Evolutionary conservation across 768 basidiomycete genomes (phyloP), one percentile per base, ranked within the genome.

Genomic region (Floccularia luteovirens): DNA sequence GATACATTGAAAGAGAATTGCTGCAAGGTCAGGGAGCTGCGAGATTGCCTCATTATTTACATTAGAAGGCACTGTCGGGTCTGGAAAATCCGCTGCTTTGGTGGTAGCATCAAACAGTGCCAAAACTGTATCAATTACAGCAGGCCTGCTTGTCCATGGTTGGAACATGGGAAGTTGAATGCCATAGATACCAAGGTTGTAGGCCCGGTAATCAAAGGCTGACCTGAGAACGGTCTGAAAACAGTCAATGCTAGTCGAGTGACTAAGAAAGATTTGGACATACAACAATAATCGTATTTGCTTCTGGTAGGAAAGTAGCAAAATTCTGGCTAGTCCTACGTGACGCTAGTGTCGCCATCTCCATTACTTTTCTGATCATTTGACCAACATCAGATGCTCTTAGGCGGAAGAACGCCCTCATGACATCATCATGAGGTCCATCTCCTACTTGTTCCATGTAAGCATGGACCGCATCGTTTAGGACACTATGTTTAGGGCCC

Each of bases 351-450:
- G 63, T 62, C 12, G 75, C 66, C 24, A 75, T 60, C 24, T 72
- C 69, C 30, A 63, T 54, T 6, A 87, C 72, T 43, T 78, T 75
- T 22, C 77, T 75, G 17, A 92, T 60, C 0, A 94, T 54, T 13
- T 60, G 61, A 2, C 82, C 90, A 2, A 96, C 63, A 36, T 90
- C 75, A 4, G 58, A 62, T 2, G 82, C 69, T 49, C 76, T 71
- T 20, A 72, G 65, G 31, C 85, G 74, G 74, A 97, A 93, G 66
- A 96, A 96, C 2, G 79, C 70, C 25, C 93, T 74, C 47, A 91
- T 74, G 14, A 80, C 61, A 52, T 96, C 92, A 53, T 91, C 79
- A 46, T 81, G 71, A 41, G 74, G 53, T 6, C 60, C 67, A 50
- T 82, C 64, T 13, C 69, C 68, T 21, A 69, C 50, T 39, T 75